Percentiles rank a stretch among this genome's conserved stretches.
These are phyloP conservation scores for Hyaloscypha variabilis DNA, from an alignment of 495 filamentous ascomycete genomes.

Conservation along the genomic window DNA sequence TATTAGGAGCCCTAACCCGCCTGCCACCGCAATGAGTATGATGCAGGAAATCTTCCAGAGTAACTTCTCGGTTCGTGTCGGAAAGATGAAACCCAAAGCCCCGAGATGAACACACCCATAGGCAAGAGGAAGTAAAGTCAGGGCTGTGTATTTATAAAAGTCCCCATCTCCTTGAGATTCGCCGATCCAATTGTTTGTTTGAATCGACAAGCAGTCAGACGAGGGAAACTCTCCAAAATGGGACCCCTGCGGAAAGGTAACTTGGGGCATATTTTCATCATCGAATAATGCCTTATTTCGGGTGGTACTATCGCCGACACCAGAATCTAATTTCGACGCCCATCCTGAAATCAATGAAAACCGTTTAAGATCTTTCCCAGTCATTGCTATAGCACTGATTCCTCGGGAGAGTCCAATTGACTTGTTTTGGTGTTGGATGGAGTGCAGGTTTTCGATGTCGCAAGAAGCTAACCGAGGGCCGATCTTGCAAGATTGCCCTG, in stretches of 20 bases:
- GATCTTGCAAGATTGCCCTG: too few relatives aligned
- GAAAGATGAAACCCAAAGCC: conserved; percentile 2
- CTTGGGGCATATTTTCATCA: not conserved
- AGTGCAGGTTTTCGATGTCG: too few relatives aligned
- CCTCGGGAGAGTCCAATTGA: too few relatives aligned
- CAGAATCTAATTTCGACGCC: not conserved
- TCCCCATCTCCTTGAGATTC: not conserved
- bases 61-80: not conserved
- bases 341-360: too few relatives aligned
- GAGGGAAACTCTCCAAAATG: not conserved
- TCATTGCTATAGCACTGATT: too few relatives aligned
- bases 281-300: not conserved
- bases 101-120: conserved; percentile 6
- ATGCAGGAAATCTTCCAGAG: conserved; percentile 8
- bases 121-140: not conserved
- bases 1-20: not conserved
- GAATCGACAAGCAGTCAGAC: not conserved
- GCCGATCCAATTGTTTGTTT: too few relatives aligned
- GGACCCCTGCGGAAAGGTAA: not conserved
- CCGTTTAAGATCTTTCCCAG: too few relatives aligned
- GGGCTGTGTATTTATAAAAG: not conserved
- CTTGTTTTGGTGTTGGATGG: too few relatives aligned
- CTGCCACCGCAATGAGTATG: conserved; percentile 1
- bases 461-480: not conserved
- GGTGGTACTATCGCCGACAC: not conserved